Base-by-base conservation (phyloP, 2,329 filamentous ascomycete species). In the Pseudocercospora pini-densiflorae region DNA sequence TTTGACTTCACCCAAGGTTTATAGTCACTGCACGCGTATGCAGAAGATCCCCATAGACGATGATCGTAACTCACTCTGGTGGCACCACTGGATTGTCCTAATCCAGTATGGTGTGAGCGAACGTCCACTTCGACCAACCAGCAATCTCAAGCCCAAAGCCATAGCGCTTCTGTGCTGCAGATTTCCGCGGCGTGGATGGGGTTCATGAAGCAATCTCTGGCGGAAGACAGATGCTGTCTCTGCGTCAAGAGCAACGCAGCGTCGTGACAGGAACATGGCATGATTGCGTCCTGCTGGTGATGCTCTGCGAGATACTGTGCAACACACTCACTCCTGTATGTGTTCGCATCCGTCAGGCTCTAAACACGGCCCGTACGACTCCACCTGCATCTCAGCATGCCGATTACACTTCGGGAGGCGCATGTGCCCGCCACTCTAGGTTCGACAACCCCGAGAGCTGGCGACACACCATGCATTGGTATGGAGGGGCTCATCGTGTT, bases 401-500 rank as follows among this genome's bases (percentile, higher is more conserved):
- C 51, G 27, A 55, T 29, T 55, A 55, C 51, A 55, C 51, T 55
- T 55, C 27, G 27, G 27, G 24, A 55, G 23, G 51, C 51, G 51
- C 51, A 55, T 55, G 51, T 29, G 24, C 51, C 51, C 51, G 51
- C 51, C 23, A 29, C 23, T 43, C 51, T 1, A 31, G 27, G 12
- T 55, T 55, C 23, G 19, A 10, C 51, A 55, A 16, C 21, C 19
- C 23, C 51, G 51, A 31, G 14, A 10, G 24, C 51, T 54, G 51
- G 51, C 24, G 51, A 29, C 51, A 29, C 21, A 27, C 23, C 24
- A 54, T 54, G 51, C 51, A 54, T 24, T 54, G 51, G 51, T 31
- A 27, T 55, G 51, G 51, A 55, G 51, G 51, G 51, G 51, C 23
- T 55, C 51, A 33, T 31, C 51, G 24, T 55, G 24, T 54, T 54